Conservation (phyloP, 345 rosid species). For the Acer campestre region DNA sequence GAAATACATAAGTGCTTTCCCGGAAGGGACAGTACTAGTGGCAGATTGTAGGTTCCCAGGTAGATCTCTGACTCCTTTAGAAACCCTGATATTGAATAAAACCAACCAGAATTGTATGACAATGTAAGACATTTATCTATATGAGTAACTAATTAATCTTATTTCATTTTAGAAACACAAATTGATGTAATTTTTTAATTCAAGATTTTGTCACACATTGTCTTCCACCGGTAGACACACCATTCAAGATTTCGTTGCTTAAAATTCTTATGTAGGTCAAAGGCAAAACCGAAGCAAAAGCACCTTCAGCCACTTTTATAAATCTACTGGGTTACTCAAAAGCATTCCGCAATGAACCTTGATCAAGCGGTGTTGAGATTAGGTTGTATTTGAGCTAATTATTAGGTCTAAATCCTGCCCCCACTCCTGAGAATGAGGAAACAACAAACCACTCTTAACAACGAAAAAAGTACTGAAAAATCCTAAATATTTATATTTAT, state of each 20-base stretch:
- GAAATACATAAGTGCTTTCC: constrained; percentile 81
- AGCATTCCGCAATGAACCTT: not conserved
- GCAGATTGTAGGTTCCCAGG: constrained; percentile 85
- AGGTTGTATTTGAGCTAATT: not conserved
- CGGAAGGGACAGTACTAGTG: constrained; percentile 85
- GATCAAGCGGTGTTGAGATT: not conserved
- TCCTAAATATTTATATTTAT: not conserved
- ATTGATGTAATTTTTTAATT: not conserved
- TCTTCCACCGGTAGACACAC: not conserved
- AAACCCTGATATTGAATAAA: constrained; percentile 51
- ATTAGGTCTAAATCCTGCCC: not conserved
- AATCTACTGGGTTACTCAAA: no score
- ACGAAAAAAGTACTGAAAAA: not conserved
- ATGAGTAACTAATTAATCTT: not conserved
- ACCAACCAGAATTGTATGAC: constrained; percentile 17
- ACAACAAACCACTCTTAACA: not conserved
- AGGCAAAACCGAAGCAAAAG: no score
- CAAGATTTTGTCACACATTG: not conserved
- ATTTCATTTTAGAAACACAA: not conserved
- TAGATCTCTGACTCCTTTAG: constrained; percentile 85
- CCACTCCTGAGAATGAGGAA: not conserved
- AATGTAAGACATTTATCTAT: not conserved
- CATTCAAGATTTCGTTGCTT: not conserved
- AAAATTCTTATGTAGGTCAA: not conserved
- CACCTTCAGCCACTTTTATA: no score